phyloP scores from a whole-genome alignment of 2,329 filamentous ascomycete species.

The Stagonosporopsis rhizophila region DNA sequence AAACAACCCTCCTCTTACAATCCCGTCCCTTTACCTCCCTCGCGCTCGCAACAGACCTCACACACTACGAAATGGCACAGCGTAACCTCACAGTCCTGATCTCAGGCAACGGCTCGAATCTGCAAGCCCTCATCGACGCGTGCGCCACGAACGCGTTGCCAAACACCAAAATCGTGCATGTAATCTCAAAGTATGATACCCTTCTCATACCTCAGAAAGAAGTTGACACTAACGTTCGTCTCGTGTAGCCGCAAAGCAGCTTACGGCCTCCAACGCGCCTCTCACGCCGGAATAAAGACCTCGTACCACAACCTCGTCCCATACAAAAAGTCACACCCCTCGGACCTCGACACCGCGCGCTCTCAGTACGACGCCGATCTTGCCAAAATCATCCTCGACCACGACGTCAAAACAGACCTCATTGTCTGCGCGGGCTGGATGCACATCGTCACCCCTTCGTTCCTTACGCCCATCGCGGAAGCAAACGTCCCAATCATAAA shows the following conservation, averaged over 20 bases:
- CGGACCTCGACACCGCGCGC: conserved; percentile 62
- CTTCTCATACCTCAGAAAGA: not conserved
- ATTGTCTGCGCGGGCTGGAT: conserved; percentile 86
- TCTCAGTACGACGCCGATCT: conserved; percentile 77
- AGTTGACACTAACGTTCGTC: not conserved
- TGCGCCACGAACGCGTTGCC: conserved; percentile 58
- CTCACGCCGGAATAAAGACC: conserved; percentile 69
- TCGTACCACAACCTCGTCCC: conserved; percentile 82
- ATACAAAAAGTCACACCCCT: conserved; percentile 63
- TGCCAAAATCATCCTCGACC: conserved; percentile 69
- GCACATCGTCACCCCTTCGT: conserved; percentile 76
- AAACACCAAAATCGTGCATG: conserved; percentile 64
- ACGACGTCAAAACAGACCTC: conserved; percentile 67
- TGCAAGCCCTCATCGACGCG: conserved; percentile 77
- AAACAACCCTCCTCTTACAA: not conserved
- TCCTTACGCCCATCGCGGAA: conserved; percentile 71
- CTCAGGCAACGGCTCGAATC: conserved; percentile 73
- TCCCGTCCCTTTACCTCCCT: not conserved
- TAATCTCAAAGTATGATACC: conserved; percentile 61
- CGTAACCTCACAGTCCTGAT: conserved; percentile 68
- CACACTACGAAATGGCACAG: conserved; percentile 25
- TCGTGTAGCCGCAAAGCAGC: conserved; percentile 59
- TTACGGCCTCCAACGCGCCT: conserved; percentile 68
- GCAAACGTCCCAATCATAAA: conserved; percentile 77
- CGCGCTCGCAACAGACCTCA: not conserved